These are phyloP conservation scores for Vanilla planifolia DNA, from an alignment of 106 monocot genomes.

Conservation along the genomic window DNA sequence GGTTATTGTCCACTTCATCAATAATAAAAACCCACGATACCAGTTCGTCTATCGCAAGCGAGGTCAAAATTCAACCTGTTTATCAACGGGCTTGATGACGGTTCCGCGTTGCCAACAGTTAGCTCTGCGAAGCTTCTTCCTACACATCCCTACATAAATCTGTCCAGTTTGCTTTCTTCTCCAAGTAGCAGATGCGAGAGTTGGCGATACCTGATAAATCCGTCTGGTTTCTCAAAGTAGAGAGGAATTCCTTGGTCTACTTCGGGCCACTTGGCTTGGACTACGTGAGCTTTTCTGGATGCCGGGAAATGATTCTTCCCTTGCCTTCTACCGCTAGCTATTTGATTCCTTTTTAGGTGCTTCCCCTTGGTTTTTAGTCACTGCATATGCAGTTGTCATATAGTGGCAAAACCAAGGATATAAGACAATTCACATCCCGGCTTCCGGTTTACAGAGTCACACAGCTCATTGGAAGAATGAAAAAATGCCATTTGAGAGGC, in stretches of 20 bases:
- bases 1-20: neutral
- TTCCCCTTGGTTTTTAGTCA: neutral
- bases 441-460: neutral
- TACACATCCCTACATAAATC: too few relatives aligned
- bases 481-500: slow-evolving; percentile 11
- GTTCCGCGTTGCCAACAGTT: too few relatives aligned
- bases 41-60: too few relatives aligned
- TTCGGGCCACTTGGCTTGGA: neutral
- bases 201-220: too few relatives aligned
- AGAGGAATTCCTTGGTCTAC: neutral
- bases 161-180: too few relatives aligned
- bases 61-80: too few relatives aligned
- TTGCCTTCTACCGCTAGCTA: neutral
- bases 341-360: slow-evolving; percentile 3
- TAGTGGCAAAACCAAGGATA: neutral
- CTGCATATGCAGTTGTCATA: neutral
- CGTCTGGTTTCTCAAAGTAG: too few relatives aligned
- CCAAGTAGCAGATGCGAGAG: too few relatives aligned
- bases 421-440: neutral
- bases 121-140: too few relatives aligned
- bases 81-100: too few relatives aligned
- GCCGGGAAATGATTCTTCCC: slow-evolving; percentile 4
- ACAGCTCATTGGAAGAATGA: slow-evolving; percentile 1
- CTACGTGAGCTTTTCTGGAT: neutral
- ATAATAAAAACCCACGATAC: too few relatives aligned